Conservation (phyloP, 2,329 filamentous ascomycete genomes). For the Penicillium corylophilum region DNA sequence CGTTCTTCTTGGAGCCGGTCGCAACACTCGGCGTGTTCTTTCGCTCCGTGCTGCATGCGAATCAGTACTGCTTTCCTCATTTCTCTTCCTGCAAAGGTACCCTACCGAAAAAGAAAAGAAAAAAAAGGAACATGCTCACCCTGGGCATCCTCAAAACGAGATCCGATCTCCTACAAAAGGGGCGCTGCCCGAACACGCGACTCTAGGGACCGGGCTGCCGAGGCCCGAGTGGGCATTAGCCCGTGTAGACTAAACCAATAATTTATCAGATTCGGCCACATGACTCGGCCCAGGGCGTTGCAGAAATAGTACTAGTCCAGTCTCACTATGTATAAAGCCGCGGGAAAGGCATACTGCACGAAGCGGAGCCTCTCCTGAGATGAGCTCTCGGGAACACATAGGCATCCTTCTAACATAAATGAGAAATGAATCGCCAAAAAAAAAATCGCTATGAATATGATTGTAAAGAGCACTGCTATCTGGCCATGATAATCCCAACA, state of each 20-base stretch:
- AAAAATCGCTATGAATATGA: conserved; percentile 11
- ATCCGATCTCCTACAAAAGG: not conserved
- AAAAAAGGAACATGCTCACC: not conserved
- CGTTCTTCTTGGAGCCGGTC: not conserved
- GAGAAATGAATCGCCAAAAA: not conserved
- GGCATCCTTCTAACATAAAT: not conserved
- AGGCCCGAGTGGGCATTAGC: conserved; percentile 11
- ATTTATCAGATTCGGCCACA: not conserved
- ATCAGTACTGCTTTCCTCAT: too few relatives aligned
- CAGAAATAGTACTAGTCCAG: not conserved
- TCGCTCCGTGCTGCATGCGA: too few relatives aligned
- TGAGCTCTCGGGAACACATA: not conserved
- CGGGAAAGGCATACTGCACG: not conserved
- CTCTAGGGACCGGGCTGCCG: conserved; percentile 11
- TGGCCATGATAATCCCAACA: conserved; percentile 8
- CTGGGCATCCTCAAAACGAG: not conserved
- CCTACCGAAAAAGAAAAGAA: not conserved
- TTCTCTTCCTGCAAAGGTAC: not conserved
- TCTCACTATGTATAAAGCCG: not conserved
- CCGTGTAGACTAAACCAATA: conserved; percentile 11
- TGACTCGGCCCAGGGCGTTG: not conserved
- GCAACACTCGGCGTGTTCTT: not conserved
- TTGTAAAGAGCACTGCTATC: conserved; percentile 8
- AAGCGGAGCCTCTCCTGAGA: not conserved
- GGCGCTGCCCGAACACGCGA: conserved; percentile 13